These are phyloP conservation scores for Athelia psychrophila DNA, from an alignment of 1,284 basidiomycete species.

Conservation along the genomic window DNA sequence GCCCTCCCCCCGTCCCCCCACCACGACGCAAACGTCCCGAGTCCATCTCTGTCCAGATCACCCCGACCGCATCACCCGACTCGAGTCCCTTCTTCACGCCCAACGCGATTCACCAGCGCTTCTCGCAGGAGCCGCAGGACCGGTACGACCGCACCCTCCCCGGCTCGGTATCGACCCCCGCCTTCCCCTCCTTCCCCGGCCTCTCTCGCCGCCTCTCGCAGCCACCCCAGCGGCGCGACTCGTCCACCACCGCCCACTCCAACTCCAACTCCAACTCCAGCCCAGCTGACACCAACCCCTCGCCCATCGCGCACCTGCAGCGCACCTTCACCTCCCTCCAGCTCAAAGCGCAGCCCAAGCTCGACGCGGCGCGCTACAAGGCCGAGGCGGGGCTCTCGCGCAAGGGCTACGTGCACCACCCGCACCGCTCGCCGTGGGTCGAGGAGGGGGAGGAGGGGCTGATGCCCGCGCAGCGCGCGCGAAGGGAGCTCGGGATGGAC, in stretches of 20 bases:
- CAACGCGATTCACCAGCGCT: slow-evolving; percentile 10
- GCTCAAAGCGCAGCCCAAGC: slow-evolving; percentile 39
- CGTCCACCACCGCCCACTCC: slow-evolving; percentile 7
- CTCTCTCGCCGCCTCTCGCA: slow-evolving; percentile 38
- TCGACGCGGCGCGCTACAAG: slow-evolving; percentile 63
- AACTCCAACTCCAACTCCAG: background rate
- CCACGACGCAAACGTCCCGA: slow-evolving; percentile 55
- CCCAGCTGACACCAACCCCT: slow-evolving; percentile 1
- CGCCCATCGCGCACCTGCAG: slow-evolving; percentile 39
- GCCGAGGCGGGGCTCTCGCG: slow-evolving; percentile 63
- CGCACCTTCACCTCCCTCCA: slow-evolving; percentile 45
- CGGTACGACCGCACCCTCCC: background rate
- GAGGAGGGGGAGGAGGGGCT: slow-evolving; percentile 30
- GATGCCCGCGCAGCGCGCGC: slow-evolving; percentile 23
- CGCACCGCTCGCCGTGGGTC: slow-evolving; percentile 19
- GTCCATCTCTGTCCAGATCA: slow-evolving; percentile 47
- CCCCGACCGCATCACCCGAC: slow-evolving; percentile 19
- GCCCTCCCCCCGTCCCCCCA: slow-evolving; percentile 41
- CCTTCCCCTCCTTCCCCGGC: slow-evolving; percentile 18
- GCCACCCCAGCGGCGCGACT: slow-evolving; percentile 15
- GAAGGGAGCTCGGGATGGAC: slow-evolving; percentile 3
- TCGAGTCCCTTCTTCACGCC: slow-evolving; percentile 5
- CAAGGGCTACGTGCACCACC: slow-evolving; percentile 50
- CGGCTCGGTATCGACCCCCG: background rate
- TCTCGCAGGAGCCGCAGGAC: background rate